These are phyloP conservation scores for Trichoderma cornu-damae DNA, from an alignment of 2,329 filamentous ascomycete genomes.

Conservation along the genomic window DNA sequence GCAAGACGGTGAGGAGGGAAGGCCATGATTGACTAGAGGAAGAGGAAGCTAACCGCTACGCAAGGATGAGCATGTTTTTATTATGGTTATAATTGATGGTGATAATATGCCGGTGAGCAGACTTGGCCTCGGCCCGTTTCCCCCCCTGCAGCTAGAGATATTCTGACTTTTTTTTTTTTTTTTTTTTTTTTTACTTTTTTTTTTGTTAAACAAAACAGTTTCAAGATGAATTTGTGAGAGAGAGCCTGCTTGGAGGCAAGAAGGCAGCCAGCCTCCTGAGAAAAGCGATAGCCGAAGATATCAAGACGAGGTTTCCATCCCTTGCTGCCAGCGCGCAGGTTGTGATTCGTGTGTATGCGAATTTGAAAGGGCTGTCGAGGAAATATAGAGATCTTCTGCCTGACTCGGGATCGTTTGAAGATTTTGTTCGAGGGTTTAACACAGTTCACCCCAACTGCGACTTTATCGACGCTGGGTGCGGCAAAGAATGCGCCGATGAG, in stretches of 20 bases:
- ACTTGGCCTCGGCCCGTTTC: too few relatives aligned
- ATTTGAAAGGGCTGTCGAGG: conserved; percentile 33
- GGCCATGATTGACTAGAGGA: neutral
- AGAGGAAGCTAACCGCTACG: neutral
- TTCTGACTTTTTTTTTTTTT: neutral
- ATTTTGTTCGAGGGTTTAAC: conserved; percentile 40
- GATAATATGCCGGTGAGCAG: conserved; percentile 35
- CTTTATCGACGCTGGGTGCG: conserved; percentile 39
- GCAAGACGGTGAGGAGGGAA: conserved; percentile 3
- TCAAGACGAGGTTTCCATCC: conserved; percentile 12
- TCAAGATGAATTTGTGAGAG: conserved; percentile 28
- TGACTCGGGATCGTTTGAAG: conserved; percentile 25
- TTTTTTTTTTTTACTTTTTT: too few relatives aligned
- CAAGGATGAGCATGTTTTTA: conserved; percentile 28
- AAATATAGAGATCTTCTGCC: conserved; percentile 32
- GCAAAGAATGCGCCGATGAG: conserved; percentile 40
- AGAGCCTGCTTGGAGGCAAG: conserved; percentile 31
- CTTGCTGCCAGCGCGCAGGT: conserved; percentile 25
- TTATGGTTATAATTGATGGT: conserved; percentile 36
- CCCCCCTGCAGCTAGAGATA: too few relatives aligned
- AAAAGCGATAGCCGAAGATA: conserved; percentile 23
- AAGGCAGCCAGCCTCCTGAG: conserved; percentile 27
- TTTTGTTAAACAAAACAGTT: conserved; percentile 31
- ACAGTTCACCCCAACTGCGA: conserved; percentile 35
- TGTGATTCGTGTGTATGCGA: conserved; percentile 36